Percentiles rank a stretch among this genome's conserved stretches.
Conservation (phyloP, 306 rosid species). For the Sechiopsis laciniata region DNA sequence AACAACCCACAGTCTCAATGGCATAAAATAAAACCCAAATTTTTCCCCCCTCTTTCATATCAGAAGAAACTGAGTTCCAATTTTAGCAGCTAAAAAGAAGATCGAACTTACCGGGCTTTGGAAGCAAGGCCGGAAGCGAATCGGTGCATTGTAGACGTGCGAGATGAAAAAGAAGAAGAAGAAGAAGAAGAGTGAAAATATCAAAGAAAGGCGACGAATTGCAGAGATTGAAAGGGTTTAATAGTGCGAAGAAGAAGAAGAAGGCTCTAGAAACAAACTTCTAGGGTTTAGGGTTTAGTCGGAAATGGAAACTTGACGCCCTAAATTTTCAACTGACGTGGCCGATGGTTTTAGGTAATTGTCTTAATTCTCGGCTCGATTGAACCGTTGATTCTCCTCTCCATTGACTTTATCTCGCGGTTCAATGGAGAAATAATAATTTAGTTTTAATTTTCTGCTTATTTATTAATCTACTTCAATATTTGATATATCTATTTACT, state of each 20-base stretch:
- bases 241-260: conserved; percentile 31
- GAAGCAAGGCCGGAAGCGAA: conserved; percentile 71
- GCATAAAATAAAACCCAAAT: not conserved
- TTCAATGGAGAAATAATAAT: too few species aligned
- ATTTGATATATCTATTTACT: too few species aligned
- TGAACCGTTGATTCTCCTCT: not conserved
- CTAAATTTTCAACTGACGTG: conserved; percentile 3
- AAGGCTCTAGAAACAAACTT: conserved; percentile 58
- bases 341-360: not conserved
- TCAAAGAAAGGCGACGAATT: not conserved
- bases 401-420: too few species aligned
- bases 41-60: not conserved
- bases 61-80: not conserved
- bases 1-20: not conserved
- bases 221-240: conserved; percentile 24
- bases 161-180: not conserved
- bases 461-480: too few species aligned
- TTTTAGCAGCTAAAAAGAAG: not conserved
- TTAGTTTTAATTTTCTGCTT: too few species aligned
- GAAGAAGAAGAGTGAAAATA: not conserved
- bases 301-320: not conserved
- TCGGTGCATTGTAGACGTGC: conserved; percentile 53
- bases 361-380: not conserved
- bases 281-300: conserved; percentile 64
- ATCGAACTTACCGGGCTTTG: conserved; percentile 54